A percentile compares a stretch with the other conserved stretches of the same genome.
These are phyloP conservation scores for Daedaleopsis sinensis DNA, from an alignment of 768 basidiomycete genomes.

Conservation along the genomic window DNA sequence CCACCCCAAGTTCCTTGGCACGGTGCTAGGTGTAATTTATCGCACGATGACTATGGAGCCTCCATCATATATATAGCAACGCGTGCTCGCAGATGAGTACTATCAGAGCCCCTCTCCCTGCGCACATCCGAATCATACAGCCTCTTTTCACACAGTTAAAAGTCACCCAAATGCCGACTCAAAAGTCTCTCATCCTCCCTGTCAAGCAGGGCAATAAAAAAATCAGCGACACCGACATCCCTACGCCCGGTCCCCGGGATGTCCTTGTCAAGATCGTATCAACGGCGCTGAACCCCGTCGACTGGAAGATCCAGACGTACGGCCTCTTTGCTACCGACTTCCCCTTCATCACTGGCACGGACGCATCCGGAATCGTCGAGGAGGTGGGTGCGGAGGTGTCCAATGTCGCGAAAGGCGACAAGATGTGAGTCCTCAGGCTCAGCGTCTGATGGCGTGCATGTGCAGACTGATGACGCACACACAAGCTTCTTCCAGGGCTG, in stretches of 20 bases:
- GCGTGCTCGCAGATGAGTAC: too few relatives aligned
- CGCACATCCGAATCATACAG: too few relatives aligned
- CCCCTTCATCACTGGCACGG: constrained; percentile 42
- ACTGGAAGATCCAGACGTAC: constrained; percentile 35
- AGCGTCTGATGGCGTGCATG: background rate
- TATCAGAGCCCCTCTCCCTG: too few relatives aligned
- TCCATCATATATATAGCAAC: too few relatives aligned
- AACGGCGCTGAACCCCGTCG: constrained; percentile 36
- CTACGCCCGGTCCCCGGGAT: constrained; percentile 23
- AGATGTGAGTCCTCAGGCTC: constrained; percentile 33
- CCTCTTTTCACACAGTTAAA: too few relatives aligned
- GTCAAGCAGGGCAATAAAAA: background rate
- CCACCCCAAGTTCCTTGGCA: too few relatives aligned
- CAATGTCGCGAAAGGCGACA: constrained; percentile 40
- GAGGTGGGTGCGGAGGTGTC: constrained; percentile 42
- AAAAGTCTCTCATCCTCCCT: constrained; percentile 22
- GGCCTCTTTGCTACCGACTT: constrained; percentile 37
- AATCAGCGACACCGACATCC: constrained; percentile 2
- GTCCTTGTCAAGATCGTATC: constrained; percentile 33
- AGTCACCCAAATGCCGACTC: constrained; percentile 9
- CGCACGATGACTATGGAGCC: too few relatives aligned
- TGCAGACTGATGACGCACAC: background rate
- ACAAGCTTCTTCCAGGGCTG: constrained; percentile 11
- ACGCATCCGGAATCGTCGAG: constrained; percentile 43
- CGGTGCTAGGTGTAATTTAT: too few relatives aligned